Evolutionary conservation across 352 stramenopile species (phyloP).

Genomic region (Pythium plurisporium): DNA sequence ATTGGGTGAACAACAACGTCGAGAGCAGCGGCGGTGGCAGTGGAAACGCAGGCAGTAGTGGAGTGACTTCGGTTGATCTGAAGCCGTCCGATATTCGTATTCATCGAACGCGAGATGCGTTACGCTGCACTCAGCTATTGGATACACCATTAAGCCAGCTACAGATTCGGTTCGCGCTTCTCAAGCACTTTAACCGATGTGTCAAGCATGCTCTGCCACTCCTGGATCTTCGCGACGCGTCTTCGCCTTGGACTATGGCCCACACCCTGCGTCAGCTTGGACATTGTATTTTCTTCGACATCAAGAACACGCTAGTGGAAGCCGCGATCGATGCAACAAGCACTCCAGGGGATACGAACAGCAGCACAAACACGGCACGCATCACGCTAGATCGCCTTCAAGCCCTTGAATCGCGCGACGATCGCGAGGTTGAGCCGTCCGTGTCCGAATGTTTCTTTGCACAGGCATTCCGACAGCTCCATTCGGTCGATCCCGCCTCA

Average conservation of each 20-base stretch:
- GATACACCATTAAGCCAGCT: conserved; percentile 48
- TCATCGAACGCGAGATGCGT: conserved; percentile 56
- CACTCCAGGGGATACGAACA: conserved; percentile 45
- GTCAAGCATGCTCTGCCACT: conserved; percentile 63
- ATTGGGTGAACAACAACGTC: conserved; percentile 83
- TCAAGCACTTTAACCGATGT: conserved; percentile 81
- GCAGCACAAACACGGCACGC: conserved; percentile 58
- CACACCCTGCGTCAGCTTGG: conserved; percentile 64
- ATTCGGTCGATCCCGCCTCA: conserved; percentile 76
- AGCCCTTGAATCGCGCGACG: conserved; percentile 82
- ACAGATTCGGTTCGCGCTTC: conserved; percentile 69
- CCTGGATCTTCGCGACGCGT: conserved; percentile 71
- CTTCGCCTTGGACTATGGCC: conserved; percentile 69
- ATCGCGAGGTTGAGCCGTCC: conserved; percentile 81
- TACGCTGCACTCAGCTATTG: conserved; percentile 70
- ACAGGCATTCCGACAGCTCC: conserved; percentile 90
- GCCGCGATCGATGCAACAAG: conserved; percentile 75
- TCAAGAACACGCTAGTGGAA: conserved; percentile 79
- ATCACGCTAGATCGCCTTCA: conserved; percentile 85
- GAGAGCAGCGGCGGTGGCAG: conserved; percentile 32
- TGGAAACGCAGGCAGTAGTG: conserved; percentile 9
- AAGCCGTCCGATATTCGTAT: conserved; percentile 69
- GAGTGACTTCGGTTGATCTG: conserved; percentile 48
- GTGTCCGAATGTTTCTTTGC: conserved; percentile 92
- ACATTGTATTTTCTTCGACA: conserved; percentile 86